These are phyloP conservation scores for Penicillium sp. DNA, from an alignment of 2,329 filamentous ascomycete species.

Conservation along the genomic window DNA sequence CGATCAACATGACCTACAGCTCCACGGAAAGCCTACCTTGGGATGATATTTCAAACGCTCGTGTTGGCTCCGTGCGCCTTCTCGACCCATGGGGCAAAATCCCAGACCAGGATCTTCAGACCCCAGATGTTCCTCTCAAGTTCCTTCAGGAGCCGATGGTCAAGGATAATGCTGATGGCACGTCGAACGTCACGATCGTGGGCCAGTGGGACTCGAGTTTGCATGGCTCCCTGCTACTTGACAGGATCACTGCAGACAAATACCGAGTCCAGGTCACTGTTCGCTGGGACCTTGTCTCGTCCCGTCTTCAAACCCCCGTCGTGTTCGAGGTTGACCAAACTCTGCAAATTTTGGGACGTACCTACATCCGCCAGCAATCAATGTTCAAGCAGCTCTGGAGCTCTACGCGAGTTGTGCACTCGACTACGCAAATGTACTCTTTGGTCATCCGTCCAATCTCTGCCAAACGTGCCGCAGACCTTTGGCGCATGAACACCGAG, in stretches of 20 bases:
- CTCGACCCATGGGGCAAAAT: slow-evolving; percentile 84
- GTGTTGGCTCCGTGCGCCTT: slow-evolving; percentile 78
- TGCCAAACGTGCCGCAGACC: slow-evolving; percentile 85
- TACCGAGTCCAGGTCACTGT: slow-evolving; percentile 87
- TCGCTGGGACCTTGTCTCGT: slow-evolving; percentile 81
- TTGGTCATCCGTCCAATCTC: slow-evolving; percentile 83
- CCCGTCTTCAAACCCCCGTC: slow-evolving; percentile 84
- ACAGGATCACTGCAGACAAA: slow-evolving; percentile 88
- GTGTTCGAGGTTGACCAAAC: slow-evolving; percentile 78
- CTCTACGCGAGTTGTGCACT: slow-evolving; percentile 80
- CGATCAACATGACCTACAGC: slow-evolving; percentile 86
- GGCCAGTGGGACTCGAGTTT: slow-evolving; percentile 96
- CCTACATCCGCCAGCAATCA: slow-evolving; percentile 81
- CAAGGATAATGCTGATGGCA: slow-evolving; percentile 85
- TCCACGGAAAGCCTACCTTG: slow-evolving; percentile 86
- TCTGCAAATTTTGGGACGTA: slow-evolving; percentile 80
- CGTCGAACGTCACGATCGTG: slow-evolving; percentile 79
- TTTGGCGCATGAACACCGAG: slow-evolving; percentile 95
- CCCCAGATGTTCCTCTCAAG: slow-evolving; percentile 75
- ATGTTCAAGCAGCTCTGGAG: slow-evolving; percentile 88
- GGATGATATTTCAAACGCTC: slow-evolving; percentile 76
- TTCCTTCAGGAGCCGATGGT: slow-evolving; percentile 76
- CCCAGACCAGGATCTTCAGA: slow-evolving; percentile 72
- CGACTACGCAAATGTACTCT: slow-evolving; percentile 82
- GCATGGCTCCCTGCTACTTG: slow-evolving; percentile 89